Evolutionary conservation across 176 grass and related monocot genomes (phyloP).

Genomic region (Eleusine indica): DNA sequence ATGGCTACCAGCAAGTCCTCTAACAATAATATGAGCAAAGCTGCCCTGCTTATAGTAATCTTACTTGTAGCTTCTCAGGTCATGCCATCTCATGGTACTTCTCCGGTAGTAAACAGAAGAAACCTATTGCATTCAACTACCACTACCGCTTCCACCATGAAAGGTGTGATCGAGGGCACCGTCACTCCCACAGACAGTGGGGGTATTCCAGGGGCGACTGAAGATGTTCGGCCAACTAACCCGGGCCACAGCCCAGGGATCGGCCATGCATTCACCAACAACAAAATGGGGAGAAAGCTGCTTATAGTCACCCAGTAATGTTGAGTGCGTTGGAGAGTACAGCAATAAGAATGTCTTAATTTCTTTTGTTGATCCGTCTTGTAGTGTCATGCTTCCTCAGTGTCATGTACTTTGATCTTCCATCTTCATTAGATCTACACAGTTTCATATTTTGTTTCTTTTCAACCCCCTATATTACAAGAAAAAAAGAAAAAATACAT

Average conservation of each 20-base stretch:
- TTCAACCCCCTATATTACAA: too few relatives aligned
- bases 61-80: slow-evolving; percentile 30
- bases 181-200: slow-evolving; percentile 7
- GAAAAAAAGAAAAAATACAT: too few relatives aligned
- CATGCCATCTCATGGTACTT: neutral
- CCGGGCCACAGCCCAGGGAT: slow-evolving; percentile 36
- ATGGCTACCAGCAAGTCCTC: slow-evolving; percentile 28
- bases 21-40: slow-evolving; percentile 3
- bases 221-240: slow-evolving; percentile 16
- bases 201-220: neutral
- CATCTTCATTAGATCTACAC: too few relatives aligned
- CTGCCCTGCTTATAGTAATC: neutral
- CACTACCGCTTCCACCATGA: neutral
- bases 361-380: neutral
- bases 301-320: neutral
- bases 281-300: slow-evolving; percentile 41
- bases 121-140: neutral
- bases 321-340: neutral
- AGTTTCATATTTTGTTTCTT: too few relatives aligned
- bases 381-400: neutral
- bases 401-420: too few relatives aligned
- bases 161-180: slow-evolving; percentile 18
- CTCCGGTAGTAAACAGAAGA: neutral
- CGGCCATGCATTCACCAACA: slow-evolving; percentile 43
- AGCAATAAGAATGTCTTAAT: too few relatives aligned